Conservation (phyloP, 2,329 filamentous ascomycete genomes). For the Zelopaecilomyces penicillatus region DNA sequence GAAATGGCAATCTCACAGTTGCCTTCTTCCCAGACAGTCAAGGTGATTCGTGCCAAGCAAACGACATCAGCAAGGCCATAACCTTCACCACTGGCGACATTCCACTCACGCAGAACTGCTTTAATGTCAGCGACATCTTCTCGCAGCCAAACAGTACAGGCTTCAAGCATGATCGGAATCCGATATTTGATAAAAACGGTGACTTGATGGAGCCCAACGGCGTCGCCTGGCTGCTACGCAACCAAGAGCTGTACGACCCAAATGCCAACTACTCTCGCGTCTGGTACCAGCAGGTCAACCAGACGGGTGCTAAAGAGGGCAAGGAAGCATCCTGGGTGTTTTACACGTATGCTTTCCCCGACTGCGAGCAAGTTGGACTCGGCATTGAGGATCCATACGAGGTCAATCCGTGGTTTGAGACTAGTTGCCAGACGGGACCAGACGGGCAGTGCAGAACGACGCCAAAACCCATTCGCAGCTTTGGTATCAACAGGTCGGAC, state of each 20-base stretch:
- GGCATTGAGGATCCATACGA: constrained; percentile 1
- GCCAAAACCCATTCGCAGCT: constrained; percentile 12
- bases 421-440: constrained; percentile 8
- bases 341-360: constrained; percentile 9
- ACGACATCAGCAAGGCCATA: constrained; percentile 9
- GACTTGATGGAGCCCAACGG: constrained; percentile 4
- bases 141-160: constrained; percentile 10
- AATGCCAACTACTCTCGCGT: constrained; percentile 11
- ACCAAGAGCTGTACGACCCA: constrained; percentile 8
- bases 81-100: constrained; percentile 9
- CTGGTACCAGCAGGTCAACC: constrained; percentile 9
- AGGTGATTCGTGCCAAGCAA: constrained; percentile 8
- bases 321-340: constrained; percentile 10
- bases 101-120: constrained; percentile 12
- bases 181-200: background rate
- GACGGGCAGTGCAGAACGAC: constrained; percentile 6
- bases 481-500: constrained; percentile 3
- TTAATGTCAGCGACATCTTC: constrained; percentile 15
- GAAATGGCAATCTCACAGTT: too few relatives aligned
- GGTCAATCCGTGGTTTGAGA: constrained; percentile 8
- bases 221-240: constrained; percentile 9
- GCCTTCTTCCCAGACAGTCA: background rate
- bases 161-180: background rate
- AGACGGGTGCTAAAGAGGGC: constrained; percentile 2
- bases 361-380: constrained; percentile 6